These are phyloP conservation scores for Russula abietina DNA, from an alignment of 768 basidiomycete genomes.

Conservation along the genomic window DNA sequence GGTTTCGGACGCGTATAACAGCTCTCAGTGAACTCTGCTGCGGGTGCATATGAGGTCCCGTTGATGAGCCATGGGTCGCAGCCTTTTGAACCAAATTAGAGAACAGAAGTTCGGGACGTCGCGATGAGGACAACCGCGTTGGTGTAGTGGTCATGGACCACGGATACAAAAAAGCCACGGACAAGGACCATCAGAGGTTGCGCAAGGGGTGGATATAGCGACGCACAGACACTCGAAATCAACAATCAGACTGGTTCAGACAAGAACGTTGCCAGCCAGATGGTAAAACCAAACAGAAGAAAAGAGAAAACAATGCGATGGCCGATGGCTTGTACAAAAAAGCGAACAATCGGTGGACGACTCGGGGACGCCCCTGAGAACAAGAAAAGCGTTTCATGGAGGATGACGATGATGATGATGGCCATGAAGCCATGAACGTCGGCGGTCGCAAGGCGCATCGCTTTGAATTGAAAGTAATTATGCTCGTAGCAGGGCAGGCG, in stretches of 20 bases:
- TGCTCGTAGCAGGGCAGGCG: too few relatives aligned
- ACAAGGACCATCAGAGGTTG: background rate
- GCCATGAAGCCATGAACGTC: too few relatives aligned
- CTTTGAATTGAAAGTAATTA: too few relatives aligned
- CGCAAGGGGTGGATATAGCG: background rate
- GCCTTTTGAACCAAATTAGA: slow-evolving; percentile 13
- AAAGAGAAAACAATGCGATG: background rate
- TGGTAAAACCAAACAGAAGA: too few relatives aligned
- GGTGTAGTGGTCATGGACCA: background rate
- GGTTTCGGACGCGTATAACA: background rate
- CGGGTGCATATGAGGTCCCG: background rate
- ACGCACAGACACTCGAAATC: background rate
- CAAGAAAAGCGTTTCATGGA: too few relatives aligned
- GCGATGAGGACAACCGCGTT: background rate
- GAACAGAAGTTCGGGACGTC: slow-evolving; percentile 2
- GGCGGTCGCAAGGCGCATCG: too few relatives aligned
- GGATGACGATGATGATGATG: too few relatives aligned
- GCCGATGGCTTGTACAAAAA: background rate
- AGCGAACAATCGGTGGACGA: background rate
- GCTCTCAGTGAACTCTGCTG: background rate
- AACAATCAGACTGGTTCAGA: background rate
- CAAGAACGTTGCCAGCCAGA: background rate
- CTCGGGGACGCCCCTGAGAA: too few relatives aligned
- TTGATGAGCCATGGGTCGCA: background rate
- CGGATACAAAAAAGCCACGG: background rate